Evolutionary conservation across 2,329 filamentous ascomycete species (phyloP), one percentile per base, ranked within the genome.

Genomic region (Pseudogymnoascus sp.): DNA sequence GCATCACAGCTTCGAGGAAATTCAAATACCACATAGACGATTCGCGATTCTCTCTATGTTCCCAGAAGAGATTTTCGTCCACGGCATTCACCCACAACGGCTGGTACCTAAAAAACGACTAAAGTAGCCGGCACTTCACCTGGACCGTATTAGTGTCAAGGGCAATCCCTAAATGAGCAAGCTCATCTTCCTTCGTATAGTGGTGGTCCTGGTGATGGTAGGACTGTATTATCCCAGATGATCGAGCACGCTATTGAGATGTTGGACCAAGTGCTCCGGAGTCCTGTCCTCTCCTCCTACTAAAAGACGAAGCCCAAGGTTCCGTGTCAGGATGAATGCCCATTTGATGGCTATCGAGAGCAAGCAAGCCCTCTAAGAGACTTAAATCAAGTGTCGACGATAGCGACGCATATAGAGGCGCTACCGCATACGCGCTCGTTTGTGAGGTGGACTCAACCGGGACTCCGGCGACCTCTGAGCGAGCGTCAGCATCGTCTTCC

Each of bases 71-170:
- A 3, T 44, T 38, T 23, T 61, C 8, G 59, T 61, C 36, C 12
- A 61, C 59, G 38, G 38, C 18, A 44, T 61, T 40, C 34, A 61
- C 59, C 59, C 59, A 61, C 18, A 61, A 40, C 12, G 36, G 34
- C 12, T 61, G 59, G 38, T 61, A 61, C 59, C 38, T 61, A 40
- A 61, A 61, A 38, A 61, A 61, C 1, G 59, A 61, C 21, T 61
- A 34, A 61, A 61, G 38, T 18, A 61, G 59, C 34, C 38, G 12
- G 59, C 38, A 36, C 21, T 40, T 36, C 59, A 61, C 34, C 7
- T 61, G 59, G 8, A 40, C 16, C 11, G 59, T 38, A 61, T 36
- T 38, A 44, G 59, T 36, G 59, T 44, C 31, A 61, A 61, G 34
- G 25, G 34, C 21, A 61, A 61, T 44, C n/a, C 38, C 59, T n/a